phyloP scores from a whole-genome alignment of 139 green algal genomes.

The Closterium sp. region DNA sequence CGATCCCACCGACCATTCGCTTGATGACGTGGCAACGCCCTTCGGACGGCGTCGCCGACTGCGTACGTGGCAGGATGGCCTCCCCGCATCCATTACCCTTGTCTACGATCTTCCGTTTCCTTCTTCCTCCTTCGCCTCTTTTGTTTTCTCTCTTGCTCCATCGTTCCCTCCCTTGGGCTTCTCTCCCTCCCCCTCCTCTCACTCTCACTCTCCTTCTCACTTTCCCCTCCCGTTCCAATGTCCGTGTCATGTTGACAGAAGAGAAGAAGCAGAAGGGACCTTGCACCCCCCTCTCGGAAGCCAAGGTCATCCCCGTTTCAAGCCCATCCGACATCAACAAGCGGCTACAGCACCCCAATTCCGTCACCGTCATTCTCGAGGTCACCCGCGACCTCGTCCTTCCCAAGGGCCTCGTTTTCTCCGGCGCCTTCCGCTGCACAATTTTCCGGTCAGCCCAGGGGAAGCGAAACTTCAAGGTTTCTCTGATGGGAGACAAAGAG shows the following conservation, averaged over 20 bases:
- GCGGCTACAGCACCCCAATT: background rate
- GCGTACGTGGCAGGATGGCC: background rate
- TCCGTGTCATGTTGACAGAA: background rate
- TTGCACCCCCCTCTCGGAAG: background rate
- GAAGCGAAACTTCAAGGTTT: background rate
- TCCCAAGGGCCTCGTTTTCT: background rate
- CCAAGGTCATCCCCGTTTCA: background rate
- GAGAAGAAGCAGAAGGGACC: background rate
- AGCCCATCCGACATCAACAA: background rate
- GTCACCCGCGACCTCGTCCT: background rate
- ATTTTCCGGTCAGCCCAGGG: background rate
- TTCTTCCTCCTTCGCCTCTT: background rate
- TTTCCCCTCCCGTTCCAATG: too few species aligned
- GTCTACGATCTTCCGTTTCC: too few species aligned
- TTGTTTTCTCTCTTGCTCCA: too few species aligned
- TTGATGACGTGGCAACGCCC: background rate
- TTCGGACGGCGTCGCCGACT: background rate
- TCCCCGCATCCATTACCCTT: background rate
- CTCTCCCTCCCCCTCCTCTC: background rate
- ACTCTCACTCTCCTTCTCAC: background rate
- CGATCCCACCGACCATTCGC: background rate
- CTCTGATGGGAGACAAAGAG: background rate
- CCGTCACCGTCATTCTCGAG: background rate
- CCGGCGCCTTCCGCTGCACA: background rate
- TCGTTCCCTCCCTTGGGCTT: background rate